Percentiles rank a stretch among this genome's conserved stretches.
Conservation (phyloP, 2,329 filamentous ascomycete species). For the Teratosphaeria pseudoeucalypti region DNA sequence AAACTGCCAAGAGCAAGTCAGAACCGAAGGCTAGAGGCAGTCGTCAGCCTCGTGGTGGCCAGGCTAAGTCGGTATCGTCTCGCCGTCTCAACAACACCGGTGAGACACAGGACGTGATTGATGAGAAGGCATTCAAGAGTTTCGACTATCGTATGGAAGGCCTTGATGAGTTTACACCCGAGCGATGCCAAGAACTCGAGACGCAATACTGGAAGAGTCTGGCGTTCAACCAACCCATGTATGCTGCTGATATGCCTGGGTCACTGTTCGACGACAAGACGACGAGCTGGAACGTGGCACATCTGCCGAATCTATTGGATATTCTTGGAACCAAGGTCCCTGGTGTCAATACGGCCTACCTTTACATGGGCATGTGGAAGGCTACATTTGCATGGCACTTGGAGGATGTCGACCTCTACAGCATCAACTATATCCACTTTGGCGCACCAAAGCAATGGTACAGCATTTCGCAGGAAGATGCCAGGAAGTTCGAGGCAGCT, state of each 20-base stretch:
- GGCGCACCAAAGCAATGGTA: slow-evolving; percentile 99
- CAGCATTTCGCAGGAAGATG: slow-evolving; percentile 93
- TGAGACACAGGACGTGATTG: slow-evolving; percentile 67
- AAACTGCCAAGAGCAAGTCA: slow-evolving; percentile 42
- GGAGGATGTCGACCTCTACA: slow-evolving; percentile 97
- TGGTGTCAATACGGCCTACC: slow-evolving; percentile 93
- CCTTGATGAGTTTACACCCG: slow-evolving; percentile 76
- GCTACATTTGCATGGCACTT: slow-evolving; percentile 98
- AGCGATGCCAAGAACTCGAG: slow-evolving; percentile 90
- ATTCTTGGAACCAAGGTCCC: slow-evolving; percentile 91
- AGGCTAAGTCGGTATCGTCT: slow-evolving; percentile 67
- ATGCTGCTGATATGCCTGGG: slow-evolving; percentile 92
- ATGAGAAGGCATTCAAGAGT: slow-evolving; percentile 80
- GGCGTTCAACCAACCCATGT: slow-evolving; percentile 88
- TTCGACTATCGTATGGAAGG: slow-evolving; percentile 84
- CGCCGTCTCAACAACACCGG: slow-evolving; percentile 76
- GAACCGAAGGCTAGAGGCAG: slow-evolving; percentile 12
- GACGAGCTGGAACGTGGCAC: slow-evolving; percentile 85
- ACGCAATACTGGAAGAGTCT: slow-evolving; percentile 95
- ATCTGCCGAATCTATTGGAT: slow-evolving; percentile 85
- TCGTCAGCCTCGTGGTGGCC: slow-evolving; percentile 46
- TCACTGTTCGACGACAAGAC: slow-evolving; percentile 84
- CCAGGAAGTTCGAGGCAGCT: slow-evolving; percentile 79
- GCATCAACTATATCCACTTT: slow-evolving; percentile 99
- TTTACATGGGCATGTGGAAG: slow-evolving; percentile 99